Evolutionary conservation across 2,329 filamentous ascomycete genomes (phyloP).

Genomic region (Leptosphaerulina australis): DNA sequence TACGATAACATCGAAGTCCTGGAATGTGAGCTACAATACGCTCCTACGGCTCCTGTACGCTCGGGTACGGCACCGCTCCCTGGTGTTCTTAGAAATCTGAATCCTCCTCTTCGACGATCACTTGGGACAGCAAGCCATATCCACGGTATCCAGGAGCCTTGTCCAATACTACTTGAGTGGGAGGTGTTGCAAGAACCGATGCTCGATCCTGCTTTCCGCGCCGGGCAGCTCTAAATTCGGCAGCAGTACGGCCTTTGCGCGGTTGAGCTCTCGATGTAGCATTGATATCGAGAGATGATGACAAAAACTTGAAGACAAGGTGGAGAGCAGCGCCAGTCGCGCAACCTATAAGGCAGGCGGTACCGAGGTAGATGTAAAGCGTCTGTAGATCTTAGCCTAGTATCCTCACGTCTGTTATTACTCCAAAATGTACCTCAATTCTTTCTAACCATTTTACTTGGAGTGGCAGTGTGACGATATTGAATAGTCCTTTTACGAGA

Average conservation of each 20-base stretch:
- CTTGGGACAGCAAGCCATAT: conserved; percentile 65
- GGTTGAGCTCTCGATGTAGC: conserved; percentile 10
- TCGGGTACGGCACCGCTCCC: neutral
- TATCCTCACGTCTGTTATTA: neutral
- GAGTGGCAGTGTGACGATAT: conserved; percentile 56
- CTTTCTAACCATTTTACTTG: conserved; percentile 53
- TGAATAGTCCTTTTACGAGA: conserved; percentile 52
- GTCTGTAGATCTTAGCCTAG: conserved; percentile 40
- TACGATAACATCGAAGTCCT: neutral
- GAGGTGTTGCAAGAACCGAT: conserved; percentile 21
- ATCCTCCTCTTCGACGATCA: conserved; percentile 75
- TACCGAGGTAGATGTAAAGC: conserved; percentile 65
- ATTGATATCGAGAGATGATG: conserved; percentile 56
- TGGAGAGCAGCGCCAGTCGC: conserved; percentile 66
- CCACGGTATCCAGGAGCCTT: conserved; percentile 39
- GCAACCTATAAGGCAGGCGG: conserved; percentile 71
- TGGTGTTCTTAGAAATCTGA: conserved; percentile 49
- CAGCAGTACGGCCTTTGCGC: conserved; percentile 31
- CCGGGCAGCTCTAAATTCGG: conserved; percentile 38
- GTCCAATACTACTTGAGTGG: conserved; percentile 31
- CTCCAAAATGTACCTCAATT: conserved; percentile 58
- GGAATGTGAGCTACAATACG: neutral
- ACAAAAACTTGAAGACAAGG: conserved; percentile 61
- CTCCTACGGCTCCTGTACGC: neutral
- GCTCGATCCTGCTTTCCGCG: conserved; percentile 29